Evolutionary conservation across 352 stramenopile genomes (phyloP).

Genomic region (Pythium oligandrum): DNA sequence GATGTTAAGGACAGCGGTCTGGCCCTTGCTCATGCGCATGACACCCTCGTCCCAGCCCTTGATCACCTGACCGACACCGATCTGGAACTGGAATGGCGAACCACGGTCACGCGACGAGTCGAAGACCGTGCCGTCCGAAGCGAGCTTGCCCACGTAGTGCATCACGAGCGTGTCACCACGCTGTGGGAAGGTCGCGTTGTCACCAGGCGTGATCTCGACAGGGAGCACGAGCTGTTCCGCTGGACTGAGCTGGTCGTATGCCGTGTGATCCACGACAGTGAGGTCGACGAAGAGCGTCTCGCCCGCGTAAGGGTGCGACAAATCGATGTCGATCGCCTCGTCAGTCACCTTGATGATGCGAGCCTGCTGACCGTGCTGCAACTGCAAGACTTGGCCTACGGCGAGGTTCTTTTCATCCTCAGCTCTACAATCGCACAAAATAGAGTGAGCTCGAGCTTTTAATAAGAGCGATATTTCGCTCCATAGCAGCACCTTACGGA

Average conservation of each 20-base stretch:
- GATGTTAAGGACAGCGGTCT: slow-evolving; percentile 90
- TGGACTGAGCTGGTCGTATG: slow-evolving; percentile 32
- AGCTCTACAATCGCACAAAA: slow-evolving; percentile 22
- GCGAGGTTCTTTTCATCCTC: slow-evolving; percentile 68
- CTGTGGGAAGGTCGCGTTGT: slow-evolving; percentile 57
- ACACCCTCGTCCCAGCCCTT: slow-evolving; percentile 95
- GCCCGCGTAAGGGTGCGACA: slow-evolving; percentile 70
- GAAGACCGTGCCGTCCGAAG: slow-evolving; percentile 57
- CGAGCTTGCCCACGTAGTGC: slow-evolving; percentile 80
- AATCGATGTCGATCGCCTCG: slow-evolving; percentile 69
- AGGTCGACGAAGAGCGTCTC: slow-evolving; percentile 75
- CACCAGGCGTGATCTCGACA: slow-evolving; percentile 55
- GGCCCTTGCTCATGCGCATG: slow-evolving; percentile 92
- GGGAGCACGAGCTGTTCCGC: slow-evolving; percentile 69
- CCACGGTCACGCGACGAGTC: slow-evolving; percentile 72
- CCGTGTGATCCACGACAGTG: slow-evolving; percentile 57
- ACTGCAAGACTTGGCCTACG: slow-evolving; percentile 53
- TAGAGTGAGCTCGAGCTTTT: too few relatives aligned
- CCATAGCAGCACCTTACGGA: slow-evolving; percentile 20
- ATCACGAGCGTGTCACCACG: slow-evolving; percentile 77
- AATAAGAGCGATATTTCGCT: too few relatives aligned
- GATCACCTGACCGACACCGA: slow-evolving; percentile 88
- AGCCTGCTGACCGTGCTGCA: slow-evolving; percentile 53
- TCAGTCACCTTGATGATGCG: slow-evolving; percentile 65
- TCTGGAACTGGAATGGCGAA: slow-evolving; percentile 77